Conservation (phyloP, 176 grass and related monocot species). For the Chloris gayana region DNA sequence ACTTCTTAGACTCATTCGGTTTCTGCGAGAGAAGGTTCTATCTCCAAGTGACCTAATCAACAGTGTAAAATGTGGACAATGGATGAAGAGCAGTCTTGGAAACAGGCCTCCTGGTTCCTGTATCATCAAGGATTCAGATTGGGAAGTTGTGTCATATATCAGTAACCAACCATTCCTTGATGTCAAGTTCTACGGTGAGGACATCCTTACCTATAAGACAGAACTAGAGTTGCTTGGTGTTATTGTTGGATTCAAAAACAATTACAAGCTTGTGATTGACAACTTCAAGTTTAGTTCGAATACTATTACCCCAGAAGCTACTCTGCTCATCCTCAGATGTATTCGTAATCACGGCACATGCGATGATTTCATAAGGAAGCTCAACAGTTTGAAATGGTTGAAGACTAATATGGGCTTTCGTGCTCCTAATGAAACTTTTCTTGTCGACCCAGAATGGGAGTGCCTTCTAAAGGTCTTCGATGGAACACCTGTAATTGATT, state of each 20-base stretch:
- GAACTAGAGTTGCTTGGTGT: conserved; percentile 80
- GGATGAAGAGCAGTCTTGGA: conserved; percentile 63
- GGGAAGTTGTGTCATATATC: conserved; percentile 42
- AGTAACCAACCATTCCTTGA: conserved; percentile 66
- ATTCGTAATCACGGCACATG: conserved; percentile 28
- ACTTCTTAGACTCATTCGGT: conserved; percentile 66
- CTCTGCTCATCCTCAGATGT: conserved; percentile 59
- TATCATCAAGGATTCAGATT: conserved; percentile 54
- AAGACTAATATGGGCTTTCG: conserved; percentile 69
- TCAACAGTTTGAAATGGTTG: conserved; percentile 49
- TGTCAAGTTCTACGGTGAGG: conserved; percentile 47
- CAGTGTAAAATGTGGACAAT: conserved; percentile 40
- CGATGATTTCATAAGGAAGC: conserved; percentile 39
- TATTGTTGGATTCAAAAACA: conserved; percentile 41
- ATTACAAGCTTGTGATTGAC: conserved; percentile 52
- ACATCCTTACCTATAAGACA: conserved; percentile 38
- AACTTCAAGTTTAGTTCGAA: conserved; percentile 59
- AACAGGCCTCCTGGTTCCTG: conserved; percentile 41
- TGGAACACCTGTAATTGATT: conserved; percentile 53
- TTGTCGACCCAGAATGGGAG: conserved; percentile 52
- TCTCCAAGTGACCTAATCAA: conserved; percentile 49
- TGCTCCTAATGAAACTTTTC: conserved; percentile 49
- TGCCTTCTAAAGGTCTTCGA: conserved; percentile 51
- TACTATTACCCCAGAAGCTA: conserved; percentile 44
- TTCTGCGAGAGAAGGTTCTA: conserved; percentile 45